A percentile compares a stretch with the other conserved stretches of the same genome.
Conservation (phyloP, 192 early-diverging fungal species). For the Rhizoclosmatium sp. region DNA sequence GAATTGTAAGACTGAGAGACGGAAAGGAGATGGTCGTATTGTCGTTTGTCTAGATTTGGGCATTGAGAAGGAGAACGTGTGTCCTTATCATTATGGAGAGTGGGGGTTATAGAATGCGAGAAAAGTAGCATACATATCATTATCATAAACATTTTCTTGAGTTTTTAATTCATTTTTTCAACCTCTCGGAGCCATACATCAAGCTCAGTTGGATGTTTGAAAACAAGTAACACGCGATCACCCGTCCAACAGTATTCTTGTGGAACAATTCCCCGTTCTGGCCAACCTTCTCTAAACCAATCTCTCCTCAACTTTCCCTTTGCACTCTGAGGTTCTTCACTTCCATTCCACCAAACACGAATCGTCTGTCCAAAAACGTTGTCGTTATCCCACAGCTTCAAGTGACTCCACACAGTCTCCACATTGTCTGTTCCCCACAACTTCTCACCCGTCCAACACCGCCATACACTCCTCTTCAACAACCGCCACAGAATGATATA, state of each 20-base stretch:
- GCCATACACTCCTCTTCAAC: constrained; percentile 35
- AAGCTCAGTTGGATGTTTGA: constrained; percentile 30
- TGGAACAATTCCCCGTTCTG: neutral
- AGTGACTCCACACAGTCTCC: constrained; percentile 20
- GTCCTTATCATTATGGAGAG: constrained; percentile 8
- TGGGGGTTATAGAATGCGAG: neutral
- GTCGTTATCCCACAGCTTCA: constrained; percentile 14
- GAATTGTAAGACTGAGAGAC: neutral
- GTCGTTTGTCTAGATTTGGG: constrained; percentile 17
- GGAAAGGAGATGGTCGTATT: neutral
- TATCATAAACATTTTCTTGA: no score
- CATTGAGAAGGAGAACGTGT: constrained; percentile 16
- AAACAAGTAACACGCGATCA: constrained; percentile 30
- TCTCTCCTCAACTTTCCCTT: constrained; percentile 14
- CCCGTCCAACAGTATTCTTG: constrained; percentile 31
- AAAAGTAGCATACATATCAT: no score
- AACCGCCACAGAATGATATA: constrained; percentile 34
- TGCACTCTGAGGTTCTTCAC: neutral
- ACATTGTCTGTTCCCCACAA: constrained; percentile 34
- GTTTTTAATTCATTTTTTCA: no score
- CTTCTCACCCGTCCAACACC: constrained; percentile 29
- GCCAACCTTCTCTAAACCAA: constrained; percentile 18
- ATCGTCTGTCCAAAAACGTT: constrained; percentile 32
- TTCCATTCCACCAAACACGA: neutral
- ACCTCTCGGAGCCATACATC: constrained; percentile 19